A percentile compares a stretch with the other conserved stretches of the same genome.
Evolutionary conservation across 2,329 filamentous ascomycete species (phyloP).

Genomic region (Pseudogymnoascus sp.): DNA sequence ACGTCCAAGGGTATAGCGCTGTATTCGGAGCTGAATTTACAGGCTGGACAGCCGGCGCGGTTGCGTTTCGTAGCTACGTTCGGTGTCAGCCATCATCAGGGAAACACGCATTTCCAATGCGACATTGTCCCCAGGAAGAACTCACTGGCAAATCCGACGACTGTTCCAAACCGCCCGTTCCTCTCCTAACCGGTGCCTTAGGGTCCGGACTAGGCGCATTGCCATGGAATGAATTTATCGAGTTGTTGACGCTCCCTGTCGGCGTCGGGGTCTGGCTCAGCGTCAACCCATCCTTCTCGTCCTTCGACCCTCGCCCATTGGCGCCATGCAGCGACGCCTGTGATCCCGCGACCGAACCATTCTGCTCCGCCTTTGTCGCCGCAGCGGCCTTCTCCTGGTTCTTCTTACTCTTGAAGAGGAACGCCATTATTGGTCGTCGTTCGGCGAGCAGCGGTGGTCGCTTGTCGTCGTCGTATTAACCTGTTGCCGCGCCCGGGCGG

Average conservation of each 20-base stretch:
- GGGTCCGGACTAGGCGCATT: constrained; percentile 29
- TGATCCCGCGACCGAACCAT: constrained; percentile 20
- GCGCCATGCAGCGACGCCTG: constrained; percentile 42
- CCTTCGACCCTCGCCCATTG: constrained; percentile 35
- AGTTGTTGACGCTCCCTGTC: constrained; percentile 35
- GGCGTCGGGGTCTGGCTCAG: constrained; percentile 63
- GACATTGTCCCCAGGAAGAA: constrained; percentile 11
- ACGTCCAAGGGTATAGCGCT: constrained; percentile 92
- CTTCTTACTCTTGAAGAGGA: constrained; percentile 78
- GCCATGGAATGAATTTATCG: constrained; percentile 60
- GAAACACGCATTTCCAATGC: background rate
- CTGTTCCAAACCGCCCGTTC: constrained; percentile 26
- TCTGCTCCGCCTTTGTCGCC: constrained; percentile 17
- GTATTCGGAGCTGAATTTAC: constrained; percentile 51
- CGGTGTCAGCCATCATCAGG: background rate
- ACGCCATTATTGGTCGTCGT: constrained; percentile 53
- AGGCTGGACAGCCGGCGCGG: constrained; percentile 24
- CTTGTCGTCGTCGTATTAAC: constrained; percentile 12
- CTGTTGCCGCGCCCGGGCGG: constrained; percentile 17
- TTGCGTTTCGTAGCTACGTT: constrained; percentile 46
- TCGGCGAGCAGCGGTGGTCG: constrained; percentile 29
- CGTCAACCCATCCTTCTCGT: constrained; percentile 42
- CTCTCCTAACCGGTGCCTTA: constrained; percentile 56
- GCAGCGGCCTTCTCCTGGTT: constrained; percentile 53
- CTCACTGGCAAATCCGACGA: constrained; percentile 32